A percentile compares a stretch with the other conserved stretches of the same genome.
Conservation (phyloP, 1,284 basidiomycete species). For the Tremellales sp. region DNA sequence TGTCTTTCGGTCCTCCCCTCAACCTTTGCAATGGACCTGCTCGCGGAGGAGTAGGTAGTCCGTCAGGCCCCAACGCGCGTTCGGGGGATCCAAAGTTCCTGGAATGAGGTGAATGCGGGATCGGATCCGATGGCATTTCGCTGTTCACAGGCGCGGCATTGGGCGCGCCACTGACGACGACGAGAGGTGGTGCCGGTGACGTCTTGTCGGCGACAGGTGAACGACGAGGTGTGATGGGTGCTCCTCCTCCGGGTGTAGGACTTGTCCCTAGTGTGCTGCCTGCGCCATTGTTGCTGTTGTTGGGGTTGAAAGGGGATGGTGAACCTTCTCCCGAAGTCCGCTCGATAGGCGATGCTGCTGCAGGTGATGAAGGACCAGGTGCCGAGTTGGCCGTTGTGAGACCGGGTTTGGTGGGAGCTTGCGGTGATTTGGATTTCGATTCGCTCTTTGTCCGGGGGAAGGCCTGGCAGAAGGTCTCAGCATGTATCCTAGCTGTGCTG, state of each 20-base stretch:
- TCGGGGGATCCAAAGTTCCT: conserved; percentile 39
- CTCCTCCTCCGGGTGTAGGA: conserved; percentile 34
- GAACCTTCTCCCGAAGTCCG: not conserved
- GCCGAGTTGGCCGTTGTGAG: conserved; percentile 54
- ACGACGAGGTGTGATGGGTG: conserved; percentile 42
- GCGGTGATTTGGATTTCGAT: conserved; percentile 41
- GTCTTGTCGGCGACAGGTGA: conserved; percentile 47
- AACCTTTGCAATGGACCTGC: conserved; percentile 49
- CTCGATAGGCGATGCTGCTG: conserved; percentile 22
- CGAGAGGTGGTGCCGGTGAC: conserved; percentile 68
- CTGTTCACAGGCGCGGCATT: conserved; percentile 25
- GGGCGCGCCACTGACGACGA: conserved; percentile 69
- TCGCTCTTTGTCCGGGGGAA: conserved; percentile 41
- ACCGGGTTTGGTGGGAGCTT: conserved; percentile 51
- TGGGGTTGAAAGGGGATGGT: not conserved
- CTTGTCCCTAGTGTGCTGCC: conserved; percentile 2
- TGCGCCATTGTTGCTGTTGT: not conserved
- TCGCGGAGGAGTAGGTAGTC: conserved; percentile 49
- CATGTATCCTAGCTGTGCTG: no score
- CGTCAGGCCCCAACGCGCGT: conserved; percentile 34
- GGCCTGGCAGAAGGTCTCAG: conserved; percentile 20
- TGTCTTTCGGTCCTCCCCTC: conserved; percentile 66
- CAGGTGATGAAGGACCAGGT: conserved; percentile 35
- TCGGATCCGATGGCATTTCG: conserved; percentile 63
- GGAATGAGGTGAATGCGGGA: conserved; percentile 54